Base-by-base conservation (phyloP, 169 alveolate species). In the Eimeria tenella region DNA sequence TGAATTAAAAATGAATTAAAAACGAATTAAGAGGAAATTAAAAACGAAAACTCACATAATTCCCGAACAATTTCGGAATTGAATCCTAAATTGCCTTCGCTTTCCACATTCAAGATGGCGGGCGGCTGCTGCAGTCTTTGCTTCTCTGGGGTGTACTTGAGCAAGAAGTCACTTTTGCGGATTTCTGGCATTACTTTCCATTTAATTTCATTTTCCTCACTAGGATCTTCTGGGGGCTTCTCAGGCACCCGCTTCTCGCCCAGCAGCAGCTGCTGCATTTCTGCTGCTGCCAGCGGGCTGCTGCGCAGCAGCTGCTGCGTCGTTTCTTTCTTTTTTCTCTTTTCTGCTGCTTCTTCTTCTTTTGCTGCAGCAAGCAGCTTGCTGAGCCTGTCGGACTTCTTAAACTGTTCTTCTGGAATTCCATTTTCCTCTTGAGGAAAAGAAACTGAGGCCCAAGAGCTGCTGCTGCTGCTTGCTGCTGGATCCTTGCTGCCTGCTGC, bases 181-280 rank as follows among this genome's bases (percentile, higher is more conserved):
- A 74, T 4, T 8, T 42, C 31, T 13, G 84, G 84, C 23, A 15
- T 11, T 6, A 49, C 62, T 50, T 31, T 74, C 84, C 84, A 74
- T 10, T 11, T 13, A 9, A 23, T 21, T 70, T 19, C 21, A 5
- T 8, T 70, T 6, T 70, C 79, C 15, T 70, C 79, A 21, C 10
- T 52, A 3, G 49, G 10, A 5, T 1, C 79, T 10, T 70, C 79
- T 9, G 49, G 10, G 15, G 7, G 15, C 8, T 7, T 13, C 79
- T 70, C 52, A 19, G 79, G 15, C 15, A 70, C 10, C 31, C 79
- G 49, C 31, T 17, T 70, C 8, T 70, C 79, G 0, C 79, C 79
- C 31, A 70, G 15, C 15, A 70, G 52, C 8, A 70, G 79, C 79
- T 8, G 79, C 52, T 70, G 79, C 79, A 70, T 70, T 9, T 70